Evolutionary conservation across 2,329 filamentous ascomycete species (phyloP).

Genomic region (Onygenales sp.): DNA sequence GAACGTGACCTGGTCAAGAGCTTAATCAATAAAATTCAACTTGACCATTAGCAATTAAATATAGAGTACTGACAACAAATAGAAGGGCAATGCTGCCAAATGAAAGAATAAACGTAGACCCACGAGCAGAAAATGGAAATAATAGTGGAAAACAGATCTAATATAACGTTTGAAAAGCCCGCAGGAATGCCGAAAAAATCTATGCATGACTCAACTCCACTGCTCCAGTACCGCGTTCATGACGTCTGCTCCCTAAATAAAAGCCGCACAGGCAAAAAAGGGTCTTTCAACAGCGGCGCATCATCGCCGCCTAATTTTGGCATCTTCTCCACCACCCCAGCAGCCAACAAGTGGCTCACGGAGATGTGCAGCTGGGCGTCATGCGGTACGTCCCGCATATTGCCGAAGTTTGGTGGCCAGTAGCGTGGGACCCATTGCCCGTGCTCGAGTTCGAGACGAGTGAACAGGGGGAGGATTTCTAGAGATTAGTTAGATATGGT

Average conservation of each 20-base stretch:
- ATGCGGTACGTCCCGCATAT: conserved; percentile 22
- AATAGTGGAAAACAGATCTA: too few species aligned
- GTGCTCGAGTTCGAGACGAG: conserved; percentile 24
- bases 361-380: conserved; percentile 21
- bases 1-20: too few species aligned
- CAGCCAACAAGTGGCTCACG: conserved; percentile 17
- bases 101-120: too few species aligned
- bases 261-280: conserved; percentile 5
- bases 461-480: conserved; percentile 28
- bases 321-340: conserved; percentile 14
- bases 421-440: conserved; percentile 25
- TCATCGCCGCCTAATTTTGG: conserved; percentile 13
- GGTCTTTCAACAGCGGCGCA: conserved; percentile 10
- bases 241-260: conserved; percentile 1
- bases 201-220: not conserved
- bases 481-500: not conserved
- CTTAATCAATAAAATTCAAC: too few species aligned
- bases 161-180: too few species aligned
- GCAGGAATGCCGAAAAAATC: too few species aligned
- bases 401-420: conserved; percentile 25
- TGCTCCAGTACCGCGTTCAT: conserved; percentile 2
- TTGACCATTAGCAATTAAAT: too few species aligned
- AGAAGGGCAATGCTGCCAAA: too few species aligned
- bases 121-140: too few species aligned
- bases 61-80: too few species aligned